A percentile compares a stretch with the other conserved stretches of the same genome.
These are phyloP conservation scores for Talaromyces rugulosus DNA, from an alignment of 2,329 filamentous ascomycete genomes.

Conservation along the genomic window DNA sequence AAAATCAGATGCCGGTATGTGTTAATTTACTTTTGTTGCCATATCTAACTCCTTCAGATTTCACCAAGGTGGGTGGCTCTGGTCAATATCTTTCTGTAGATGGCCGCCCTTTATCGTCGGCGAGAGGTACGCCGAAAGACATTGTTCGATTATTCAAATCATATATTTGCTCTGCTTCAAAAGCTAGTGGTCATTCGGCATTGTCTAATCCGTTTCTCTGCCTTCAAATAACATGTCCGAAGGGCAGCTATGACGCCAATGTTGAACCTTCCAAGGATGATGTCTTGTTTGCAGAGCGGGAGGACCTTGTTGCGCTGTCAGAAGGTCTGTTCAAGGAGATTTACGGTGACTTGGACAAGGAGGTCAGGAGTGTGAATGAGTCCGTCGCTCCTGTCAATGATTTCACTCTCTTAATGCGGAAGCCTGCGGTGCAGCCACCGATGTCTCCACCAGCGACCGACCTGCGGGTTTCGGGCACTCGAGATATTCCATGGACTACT, in stretches of 20 bases:
- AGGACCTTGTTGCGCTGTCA: slow-evolving; percentile 39
- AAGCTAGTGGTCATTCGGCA: slow-evolving; percentile 17
- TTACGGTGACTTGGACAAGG: slow-evolving; percentile 28
- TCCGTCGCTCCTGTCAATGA: slow-evolving; percentile 3
- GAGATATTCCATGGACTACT: background rate
- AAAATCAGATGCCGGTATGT: slow-evolving; percentile 35
- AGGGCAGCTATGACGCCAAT: slow-evolving; percentile 57
- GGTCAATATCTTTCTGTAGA: slow-evolving; percentile 55
- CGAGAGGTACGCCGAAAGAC: slow-evolving; percentile 50
- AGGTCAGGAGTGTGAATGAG: background rate
- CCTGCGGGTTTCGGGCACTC: background rate
- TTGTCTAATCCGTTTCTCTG: slow-evolving; percentile 54
- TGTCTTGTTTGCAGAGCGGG: slow-evolving; percentile 52
- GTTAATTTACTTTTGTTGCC: background rate
- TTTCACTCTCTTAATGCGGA: slow-evolving; percentile 21
- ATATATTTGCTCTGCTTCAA: slow-evolving; percentile 38
- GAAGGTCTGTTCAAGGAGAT: slow-evolving; percentile 41
- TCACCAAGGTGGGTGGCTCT: slow-evolving; percentile 28
- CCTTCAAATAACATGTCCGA: slow-evolving; percentile 51
- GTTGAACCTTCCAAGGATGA: slow-evolving; percentile 62
- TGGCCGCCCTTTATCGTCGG: slow-evolving; percentile 49
- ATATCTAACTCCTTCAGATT: slow-evolving; percentile 31
- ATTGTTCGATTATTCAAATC: slow-evolving; percentile 50
- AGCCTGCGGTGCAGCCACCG: slow-evolving; percentile 8
- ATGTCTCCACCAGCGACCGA: slow-evolving; percentile 4